Base-by-base conservation (phyloP, 495 filamentous ascomycete species). In the Lindgomyces ingoldianus region DNA sequence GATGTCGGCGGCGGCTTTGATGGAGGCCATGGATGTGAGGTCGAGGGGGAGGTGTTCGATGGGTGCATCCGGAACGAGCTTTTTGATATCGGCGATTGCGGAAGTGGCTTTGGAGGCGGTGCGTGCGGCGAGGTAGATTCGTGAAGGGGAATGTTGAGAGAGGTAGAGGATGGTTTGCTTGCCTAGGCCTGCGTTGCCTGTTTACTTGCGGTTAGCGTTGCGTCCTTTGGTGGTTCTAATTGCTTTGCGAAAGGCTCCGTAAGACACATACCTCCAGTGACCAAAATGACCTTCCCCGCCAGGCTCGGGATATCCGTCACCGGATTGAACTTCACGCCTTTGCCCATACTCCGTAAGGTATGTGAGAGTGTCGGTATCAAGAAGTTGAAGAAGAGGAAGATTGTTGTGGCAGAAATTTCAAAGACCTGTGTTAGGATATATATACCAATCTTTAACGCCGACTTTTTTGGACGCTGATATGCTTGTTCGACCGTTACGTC, bases 121-220 rank as follows among this genome's bases (percentile, higher is more conserved):
- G 0, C 84, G 78, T 0, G 84, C 85, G 3, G 81, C 83, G n/a
- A 86, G 74, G 59, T 86, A 81, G 16, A 87, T 74, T 10, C 77
- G 77, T 0, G 64, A 65, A 1, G 84, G 84, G 0, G 63, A 45
- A 57, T 86, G 83, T 0, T 78, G 79, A 10, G 83, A 83, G 42
- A 86, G 76, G 16, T 82, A 80, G 4, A 80, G 41, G 8, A 81
- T 81, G 6, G 83, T 83, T 1, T 79, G 72, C 44, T 80, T 78
- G 0, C 83, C 84, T 22, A 86, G 78, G 22, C 83, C 79, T 29
- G 75, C 80, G 36, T 75, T 73, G 9, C 90, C 89, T 48, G 79
- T 75, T 69, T 85, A 91, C 33, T 54, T 57, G 22, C n/a, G 36
- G 36, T 51, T 4, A 51, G 29, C 4, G n/a, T n/a, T n/a, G n/a